Conservation (phyloP, 257 asterid genomes). For the Petunia secreta region DNA sequence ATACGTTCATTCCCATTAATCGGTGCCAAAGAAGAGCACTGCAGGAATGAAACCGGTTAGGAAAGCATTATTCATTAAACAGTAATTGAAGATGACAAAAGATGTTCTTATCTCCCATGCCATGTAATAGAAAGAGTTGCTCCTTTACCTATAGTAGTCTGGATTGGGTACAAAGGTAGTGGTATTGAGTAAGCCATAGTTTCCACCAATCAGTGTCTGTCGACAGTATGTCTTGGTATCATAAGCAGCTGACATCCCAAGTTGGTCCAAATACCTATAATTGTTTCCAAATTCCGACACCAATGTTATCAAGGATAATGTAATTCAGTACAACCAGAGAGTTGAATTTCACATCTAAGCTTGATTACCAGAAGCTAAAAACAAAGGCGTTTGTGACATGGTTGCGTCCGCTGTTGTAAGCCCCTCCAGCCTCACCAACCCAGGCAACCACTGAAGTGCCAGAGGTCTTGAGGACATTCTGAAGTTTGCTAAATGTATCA, state of each 20-base stretch:
- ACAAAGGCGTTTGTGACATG: slow-evolving; percentile 72
- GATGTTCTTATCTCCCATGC: background rate
- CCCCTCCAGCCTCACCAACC: slow-evolving; percentile 92
- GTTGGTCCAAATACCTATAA: slow-evolving; percentile 82
- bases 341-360: background rate
- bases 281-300: slow-evolving; percentile 12
- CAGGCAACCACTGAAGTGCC: slow-evolving; percentile 55
- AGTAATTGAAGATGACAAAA: background rate
- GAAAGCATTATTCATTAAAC: background rate
- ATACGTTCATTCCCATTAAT: slow-evolving; percentile 70
- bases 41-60: slow-evolving; percentile 30
- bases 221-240: slow-evolving; percentile 80
- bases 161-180: slow-evolving; percentile 79
- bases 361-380: slow-evolving; percentile 71
- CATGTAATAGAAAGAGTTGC: background rate
- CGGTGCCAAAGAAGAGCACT: slow-evolving; percentile 96
- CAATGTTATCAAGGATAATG: background rate
- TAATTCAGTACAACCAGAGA: slow-evolving; percentile 3
- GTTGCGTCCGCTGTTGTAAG: slow-evolving; percentile 73
- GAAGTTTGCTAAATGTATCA: slow-evolving; percentile 44
- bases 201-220: slow-evolving; percentile 80
- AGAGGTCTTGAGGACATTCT: slow-evolving; percentile 43
- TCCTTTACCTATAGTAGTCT: slow-evolving; percentile 79
- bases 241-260: slow-evolving; percentile 64
- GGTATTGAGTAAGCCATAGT: slow-evolving; percentile 81